phyloP scores from a whole-genome alignment of 768 basidiomycete genomes.

The Rhizopogon vinicolor region DNA sequence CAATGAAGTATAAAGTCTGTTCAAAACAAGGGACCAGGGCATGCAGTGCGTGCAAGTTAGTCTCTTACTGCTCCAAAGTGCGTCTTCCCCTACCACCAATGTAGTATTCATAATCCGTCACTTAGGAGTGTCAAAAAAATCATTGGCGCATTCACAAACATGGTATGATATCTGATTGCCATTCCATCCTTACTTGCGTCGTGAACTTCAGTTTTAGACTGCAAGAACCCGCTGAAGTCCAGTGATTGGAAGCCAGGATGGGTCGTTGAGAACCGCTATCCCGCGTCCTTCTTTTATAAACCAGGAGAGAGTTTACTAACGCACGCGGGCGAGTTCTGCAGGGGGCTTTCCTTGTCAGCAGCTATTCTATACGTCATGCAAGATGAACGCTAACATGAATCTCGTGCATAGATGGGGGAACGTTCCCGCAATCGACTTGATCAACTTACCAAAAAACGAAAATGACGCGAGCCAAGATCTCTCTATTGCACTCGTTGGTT shows the following conservation, averaged over 20 bases:
- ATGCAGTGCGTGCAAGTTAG: conserved; percentile 31
- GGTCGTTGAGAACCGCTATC: conserved; percentile 14
- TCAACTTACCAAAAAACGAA: conserved; percentile 23
- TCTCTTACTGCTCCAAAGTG: conserved; percentile 41
- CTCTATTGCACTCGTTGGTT: conserved; percentile 21
- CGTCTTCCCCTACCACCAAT: background rate
- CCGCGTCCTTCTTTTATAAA: conserved; percentile 14
- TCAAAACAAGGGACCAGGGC: conserved; percentile 24
- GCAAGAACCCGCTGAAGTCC: conserved; percentile 18
- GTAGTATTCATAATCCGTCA: background rate
- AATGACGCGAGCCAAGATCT: conserved; percentile 13
- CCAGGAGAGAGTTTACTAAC: conserved; percentile 6
- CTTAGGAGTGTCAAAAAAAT: conserved; percentile 34
- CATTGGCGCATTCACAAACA: conserved; percentile 38
- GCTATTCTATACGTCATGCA: background rate
- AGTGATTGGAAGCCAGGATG: conserved; percentile 18
- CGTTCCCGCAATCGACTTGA: conserved; percentile 28
- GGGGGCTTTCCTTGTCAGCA: conserved; percentile 21
- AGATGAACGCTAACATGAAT: background rate
- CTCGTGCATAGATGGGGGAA: conserved; percentile 27
- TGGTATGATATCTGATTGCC: conserved; percentile 16
- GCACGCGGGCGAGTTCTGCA: conserved; percentile 21
- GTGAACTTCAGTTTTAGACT: conserved; percentile 10
- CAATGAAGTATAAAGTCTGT: conserved; percentile 19
- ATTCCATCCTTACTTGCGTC: background rate